Percentiles rank a stretch among this genome's conserved stretches.
These are phyloP conservation scores for Excoecaria agallocha DNA, from an alignment of 345 rosid species.

Conservation along the genomic window DNA sequence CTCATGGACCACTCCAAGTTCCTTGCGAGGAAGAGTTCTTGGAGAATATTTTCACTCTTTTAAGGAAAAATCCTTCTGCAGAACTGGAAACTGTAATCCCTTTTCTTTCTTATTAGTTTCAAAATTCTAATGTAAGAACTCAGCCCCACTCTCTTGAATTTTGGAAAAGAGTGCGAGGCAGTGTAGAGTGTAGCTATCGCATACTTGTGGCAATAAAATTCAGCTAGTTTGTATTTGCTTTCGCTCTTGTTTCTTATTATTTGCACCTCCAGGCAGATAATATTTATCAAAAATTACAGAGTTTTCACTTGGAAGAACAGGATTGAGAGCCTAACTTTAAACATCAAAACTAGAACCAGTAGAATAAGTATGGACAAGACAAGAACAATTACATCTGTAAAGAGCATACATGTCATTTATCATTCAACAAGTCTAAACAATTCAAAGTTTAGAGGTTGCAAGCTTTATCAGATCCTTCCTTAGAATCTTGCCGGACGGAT, in stretches of 20 bases:
- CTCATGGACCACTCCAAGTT: constrained; percentile 47
- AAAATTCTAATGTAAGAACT: neutral
- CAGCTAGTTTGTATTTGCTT: neutral
- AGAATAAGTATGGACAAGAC: too few species aligned
- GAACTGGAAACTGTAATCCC: constrained; percentile 26
- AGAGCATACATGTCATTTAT: too few species aligned
- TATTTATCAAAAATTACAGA: too few species aligned
- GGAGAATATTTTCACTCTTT: constrained; percentile 38
- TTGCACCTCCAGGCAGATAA: neutral
- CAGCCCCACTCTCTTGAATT: neutral
- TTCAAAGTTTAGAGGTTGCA: constrained; percentile 71
- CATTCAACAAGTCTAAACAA: neutral
- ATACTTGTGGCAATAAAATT: neutral
- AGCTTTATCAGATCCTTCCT: constrained; percentile 79
- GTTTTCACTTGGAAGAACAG: too few species aligned
- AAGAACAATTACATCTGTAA: too few species aligned
- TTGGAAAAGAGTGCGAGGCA: too few species aligned
- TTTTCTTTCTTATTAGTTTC: constrained; percentile 22
- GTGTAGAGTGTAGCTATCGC: too few species aligned
- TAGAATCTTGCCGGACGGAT: constrained; percentile 77
- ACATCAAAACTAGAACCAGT: too few species aligned
- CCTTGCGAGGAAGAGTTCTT: constrained; percentile 51
- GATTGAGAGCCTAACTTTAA: too few species aligned
- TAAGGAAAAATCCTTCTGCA: constrained; percentile 32
- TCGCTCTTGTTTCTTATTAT: neutral